Conservation (phyloP, 2,329 filamentous ascomycete genomes). For the Pseudogymnoascus sp. region DNA sequence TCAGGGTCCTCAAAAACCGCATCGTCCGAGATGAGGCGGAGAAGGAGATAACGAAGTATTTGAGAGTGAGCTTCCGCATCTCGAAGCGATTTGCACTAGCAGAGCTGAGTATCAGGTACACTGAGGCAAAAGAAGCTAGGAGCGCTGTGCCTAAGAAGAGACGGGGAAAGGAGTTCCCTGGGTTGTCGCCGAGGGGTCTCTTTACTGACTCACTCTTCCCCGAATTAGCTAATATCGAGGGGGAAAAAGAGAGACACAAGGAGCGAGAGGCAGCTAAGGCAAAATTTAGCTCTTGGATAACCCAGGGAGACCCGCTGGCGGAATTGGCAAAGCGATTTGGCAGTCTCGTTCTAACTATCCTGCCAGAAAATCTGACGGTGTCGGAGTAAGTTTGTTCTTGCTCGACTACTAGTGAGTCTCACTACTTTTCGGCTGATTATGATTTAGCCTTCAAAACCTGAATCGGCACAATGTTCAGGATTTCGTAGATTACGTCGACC, state of each 20-base stretch:
- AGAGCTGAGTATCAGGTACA: not conserved
- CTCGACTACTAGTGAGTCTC: conserved; percentile 1
- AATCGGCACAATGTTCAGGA: not conserved
- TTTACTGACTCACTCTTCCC: not conserved
- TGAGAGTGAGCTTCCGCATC: not conserved
- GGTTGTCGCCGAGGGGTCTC: not conserved
- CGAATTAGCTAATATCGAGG: not conserved
- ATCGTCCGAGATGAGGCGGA: not conserved
- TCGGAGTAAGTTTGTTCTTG: not conserved
- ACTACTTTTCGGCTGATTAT: not conserved
- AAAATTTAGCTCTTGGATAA: conserved; percentile 5
- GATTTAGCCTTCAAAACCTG: not conserved
- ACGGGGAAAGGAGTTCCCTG: not conserved
- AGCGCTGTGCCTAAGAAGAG: too few species aligned
- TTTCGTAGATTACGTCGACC: not conserved
- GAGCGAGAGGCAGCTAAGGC: not conserved
- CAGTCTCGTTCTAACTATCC: not conserved
- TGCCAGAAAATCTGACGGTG: not conserved
- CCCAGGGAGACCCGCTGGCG: not conserved
- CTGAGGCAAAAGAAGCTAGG: too few species aligned
- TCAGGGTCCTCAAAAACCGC: not conserved
- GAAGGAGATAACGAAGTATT: not conserved
- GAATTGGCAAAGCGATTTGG: not conserved
- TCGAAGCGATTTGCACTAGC: not conserved
- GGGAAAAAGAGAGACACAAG: not conserved